Evolutionary conservation across 2,329 filamentous ascomycete genomes (phyloP), one percentile per base, ranked within the genome.

Genomic region (Sphaerostilbella broomeana): DNA sequence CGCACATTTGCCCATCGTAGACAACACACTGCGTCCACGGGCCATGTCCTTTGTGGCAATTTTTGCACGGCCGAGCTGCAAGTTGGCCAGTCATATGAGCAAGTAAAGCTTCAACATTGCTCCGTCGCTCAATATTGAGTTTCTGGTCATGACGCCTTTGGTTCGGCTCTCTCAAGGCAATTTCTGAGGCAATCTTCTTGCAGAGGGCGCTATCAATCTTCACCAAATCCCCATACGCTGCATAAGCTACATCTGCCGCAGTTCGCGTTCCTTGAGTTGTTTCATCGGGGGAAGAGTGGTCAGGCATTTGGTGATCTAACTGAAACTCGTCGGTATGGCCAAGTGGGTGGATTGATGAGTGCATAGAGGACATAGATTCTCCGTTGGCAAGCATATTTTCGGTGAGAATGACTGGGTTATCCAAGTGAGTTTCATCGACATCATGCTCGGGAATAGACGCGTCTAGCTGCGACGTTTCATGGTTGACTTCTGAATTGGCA

Each of bases 1-100:
- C 75, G 43, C 72, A 77, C 71, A 79, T 73, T 51, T 76, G 71
- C 2, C 75, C 74, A 33, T 71, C 69, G 16, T 75, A 70, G n/a
- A 77, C 61, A n/a, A 79, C 65, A 46, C 75, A 79, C 12, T 64
- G 63, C 1, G 64, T 72, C 74, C 74, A 79, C 0, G 75, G 75
- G 0, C 75, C 75, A 44, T 77, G 72, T 4, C 73, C 73, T 52
- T 76, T 78, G 55, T 70, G 66, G 53, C 75, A 79, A 55, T 75
- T 77, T 56, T 75, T 75, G 56, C 75, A 79, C 0, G 71, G 62
- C n/a, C 63, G 61, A 0, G 62, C 49, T 0, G 70, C 67, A 21
- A 64, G 56, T 19, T 66, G 61, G 24, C 75, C 75, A 2, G 73
- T 70, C 33, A 78, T 69, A 48, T 78, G 73, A 15, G 71, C 72